Evolutionary conservation across 306 rosid species (phyloP), one percentile per base, ranked within the genome.

Genomic region (Spatholobus suberectus): DNA sequence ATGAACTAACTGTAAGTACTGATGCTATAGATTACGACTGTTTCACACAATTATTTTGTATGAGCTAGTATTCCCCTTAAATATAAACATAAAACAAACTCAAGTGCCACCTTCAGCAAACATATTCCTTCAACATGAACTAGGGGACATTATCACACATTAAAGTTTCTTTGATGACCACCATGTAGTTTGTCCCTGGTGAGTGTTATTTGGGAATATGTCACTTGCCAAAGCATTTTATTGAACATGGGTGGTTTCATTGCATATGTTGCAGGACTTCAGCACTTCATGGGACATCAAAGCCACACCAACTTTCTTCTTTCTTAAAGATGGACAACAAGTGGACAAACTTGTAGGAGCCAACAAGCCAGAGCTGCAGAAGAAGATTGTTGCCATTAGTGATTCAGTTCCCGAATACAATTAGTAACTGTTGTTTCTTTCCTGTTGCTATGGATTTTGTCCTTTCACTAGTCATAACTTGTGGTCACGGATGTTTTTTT

Each of bases 251-350:
- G n/a, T 63, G 43, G 15, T n/a, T 24, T 62, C 21, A 6, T 47
- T 85, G 77, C 70, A 59, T 69, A 41, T 83, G 75, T 66, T 85
- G 78, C 90, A 96, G 99, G 99, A 96, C 32, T 96, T 96, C 70
- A 94, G 98, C 87, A 83, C 95, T 77, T 85, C 97, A 12, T 96
- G 97, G 99, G 99, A 96, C 77, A 94, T 96, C 68, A 96, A 96
- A 85, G 99, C 98, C 75, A 96, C 99, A 62, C 99, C 99, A 1
- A 96, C 99, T 15, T 96, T 96, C 89, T 96, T 96, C 91, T 92
- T 96, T 89, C 94, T 96, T 12, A 88, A 82, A 87, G 91, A 92
- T 63, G 98, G 98, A 5, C 73, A 94, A 85, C 91, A 96, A 85
- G 5, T 96, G 35, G 99, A 94, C 88, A 96, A 96, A 88, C 99